Evolutionary conservation across 805 yeast genomes (phyloP).

Genomic region (Vanderwaltozyma verrucispora): DNA sequence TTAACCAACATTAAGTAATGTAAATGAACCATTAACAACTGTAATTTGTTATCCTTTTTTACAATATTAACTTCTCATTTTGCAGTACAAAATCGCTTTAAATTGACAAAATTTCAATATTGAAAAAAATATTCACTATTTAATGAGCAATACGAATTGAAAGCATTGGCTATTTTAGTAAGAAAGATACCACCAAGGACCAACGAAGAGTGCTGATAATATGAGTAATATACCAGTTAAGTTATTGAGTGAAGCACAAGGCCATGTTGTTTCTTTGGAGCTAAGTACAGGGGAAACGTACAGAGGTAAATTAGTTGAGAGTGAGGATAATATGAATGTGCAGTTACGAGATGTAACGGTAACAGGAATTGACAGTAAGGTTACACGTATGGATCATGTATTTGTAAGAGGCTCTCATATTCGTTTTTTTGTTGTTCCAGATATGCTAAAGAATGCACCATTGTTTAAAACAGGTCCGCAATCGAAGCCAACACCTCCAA

Average conservation of each 20-base stretch:
- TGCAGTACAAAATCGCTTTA: too few species aligned
- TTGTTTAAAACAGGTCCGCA: conserved; percentile 52
- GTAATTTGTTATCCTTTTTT: too few species aligned
- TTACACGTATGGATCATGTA: conserved; percentile 69
- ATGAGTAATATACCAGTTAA: conserved; percentile 56
- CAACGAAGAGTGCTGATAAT: too few species aligned
- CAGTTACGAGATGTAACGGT: conserved; percentile 73
- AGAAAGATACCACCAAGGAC: too few species aligned
- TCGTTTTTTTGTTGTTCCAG: conserved; percentile 78
- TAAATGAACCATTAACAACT: too few species aligned
- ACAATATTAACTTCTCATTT: too few species aligned
- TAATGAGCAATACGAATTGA: too few species aligned
- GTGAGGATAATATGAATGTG: conserved; percentile 92
- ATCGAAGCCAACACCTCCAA: conserved; percentile 61
- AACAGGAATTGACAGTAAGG: conserved; percentile 66
- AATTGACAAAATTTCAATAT: too few species aligned
- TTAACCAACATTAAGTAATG: too few species aligned
- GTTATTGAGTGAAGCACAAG: conserved; percentile 80
- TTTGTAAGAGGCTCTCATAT: conserved; percentile 89
- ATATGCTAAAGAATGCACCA: conserved; percentile 80
- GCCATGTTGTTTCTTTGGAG: conserved; percentile 78
- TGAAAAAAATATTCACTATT: too few species aligned
- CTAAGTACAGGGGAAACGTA: conserved; percentile 78
- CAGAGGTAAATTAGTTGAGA: conserved; percentile 75
- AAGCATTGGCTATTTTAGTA: too few species aligned